These are phyloP conservation scores for Ascochyta clinopodiicola DNA, from an alignment of 2,329 filamentous ascomycete genomes.

Conservation along the genomic window DNA sequence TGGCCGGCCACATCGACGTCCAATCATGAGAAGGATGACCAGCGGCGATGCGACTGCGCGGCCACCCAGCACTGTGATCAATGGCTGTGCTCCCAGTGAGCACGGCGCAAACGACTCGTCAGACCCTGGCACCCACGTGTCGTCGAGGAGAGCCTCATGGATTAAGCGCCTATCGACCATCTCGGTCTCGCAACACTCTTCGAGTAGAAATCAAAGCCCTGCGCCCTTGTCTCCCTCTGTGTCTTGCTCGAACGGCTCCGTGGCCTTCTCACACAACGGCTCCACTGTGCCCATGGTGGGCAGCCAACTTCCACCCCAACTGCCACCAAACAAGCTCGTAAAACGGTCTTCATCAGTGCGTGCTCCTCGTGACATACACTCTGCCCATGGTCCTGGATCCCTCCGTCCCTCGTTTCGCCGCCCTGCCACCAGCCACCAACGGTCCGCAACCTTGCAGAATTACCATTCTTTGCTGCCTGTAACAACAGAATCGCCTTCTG, in stretches of 20 bases:
- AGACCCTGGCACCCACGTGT: conserved; percentile 32
- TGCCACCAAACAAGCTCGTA: conserved; percentile 76
- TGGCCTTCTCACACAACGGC: conserved; percentile 54
- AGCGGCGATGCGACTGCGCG: conserved; percentile 34
- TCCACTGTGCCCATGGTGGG: conserved; percentile 70
- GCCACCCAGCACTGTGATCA: conserved; percentile 25
- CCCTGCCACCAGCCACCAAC: conserved; percentile 80
- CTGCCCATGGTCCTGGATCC: conserved; percentile 61
- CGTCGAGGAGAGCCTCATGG: conserved; percentile 65
- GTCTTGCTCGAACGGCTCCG: conserved; percentile 66
- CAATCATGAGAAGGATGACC: conserved; percentile 44
- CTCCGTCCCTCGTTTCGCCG: conserved; percentile 71
- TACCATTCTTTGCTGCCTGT: conserved; percentile 45
- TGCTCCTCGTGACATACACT: conserved; percentile 51
- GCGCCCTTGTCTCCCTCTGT: conserved; percentile 71
- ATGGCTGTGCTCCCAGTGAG: conserved; percentile 27
- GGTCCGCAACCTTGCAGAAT: conserved; percentile 73
- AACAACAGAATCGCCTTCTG: conserved; percentile 32
- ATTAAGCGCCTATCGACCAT: conserved; percentile 73
- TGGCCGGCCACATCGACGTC: conserved; percentile 36
- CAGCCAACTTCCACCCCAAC: conserved; percentile 47
- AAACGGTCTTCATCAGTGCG: conserved; percentile 71
- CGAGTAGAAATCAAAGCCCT: conserved; percentile 68
- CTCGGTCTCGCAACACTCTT: conserved; percentile 66
- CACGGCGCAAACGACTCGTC: conserved; percentile 32